Evolutionary conservation across 345 rosid genomes (phyloP), one percentile per base, ranked within the genome.

Genomic region (Boechera divaricarpa): DNA sequence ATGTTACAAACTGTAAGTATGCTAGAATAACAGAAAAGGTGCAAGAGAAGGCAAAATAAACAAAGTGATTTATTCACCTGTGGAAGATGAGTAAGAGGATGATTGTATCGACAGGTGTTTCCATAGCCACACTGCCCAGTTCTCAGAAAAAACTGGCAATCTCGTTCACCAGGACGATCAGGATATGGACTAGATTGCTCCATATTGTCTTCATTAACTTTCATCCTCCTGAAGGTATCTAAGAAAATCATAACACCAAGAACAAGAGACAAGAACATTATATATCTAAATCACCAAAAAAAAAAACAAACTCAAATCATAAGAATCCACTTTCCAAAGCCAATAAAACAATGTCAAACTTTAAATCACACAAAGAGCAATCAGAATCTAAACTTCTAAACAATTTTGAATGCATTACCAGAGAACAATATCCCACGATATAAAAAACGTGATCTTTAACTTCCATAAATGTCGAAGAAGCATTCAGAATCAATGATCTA

Each of bases 41-140:
- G 15, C 15, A 10, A 16, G 64, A 60, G 41, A 38, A 5, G 10
- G 49, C 31, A 13, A 42, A 9, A 49, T 36, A 33, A 7, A 10
- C 45, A 21, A 59, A 69, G 41, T 54, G 24, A 21, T 21, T 18
- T 24, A 21, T 1, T 65, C 72, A 85, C 93, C 85, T 85, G 89
- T 3, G 86, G 84, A 44, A 73, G 74, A 85, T 76, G 79, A 55
- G 84, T 62, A 73, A 89, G 94, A 79, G 97, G 94, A 77, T 91
- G 97, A 82, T 91, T 86, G 82, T 64, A 91, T 12, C 90, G 87
- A 51, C 97, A 91, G 51, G 77, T 86, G 72, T 36, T 86, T 81
- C 97, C 97, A 81, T 86, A 91, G 29, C 89, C 86, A 78, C 97
- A 89, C 31, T 42, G 70, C 45, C 97, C 97, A 67, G 90, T 87